phyloP scores from a whole-genome alignment of 306 rosid genomes.

The Quillaja saponaria region DNA sequence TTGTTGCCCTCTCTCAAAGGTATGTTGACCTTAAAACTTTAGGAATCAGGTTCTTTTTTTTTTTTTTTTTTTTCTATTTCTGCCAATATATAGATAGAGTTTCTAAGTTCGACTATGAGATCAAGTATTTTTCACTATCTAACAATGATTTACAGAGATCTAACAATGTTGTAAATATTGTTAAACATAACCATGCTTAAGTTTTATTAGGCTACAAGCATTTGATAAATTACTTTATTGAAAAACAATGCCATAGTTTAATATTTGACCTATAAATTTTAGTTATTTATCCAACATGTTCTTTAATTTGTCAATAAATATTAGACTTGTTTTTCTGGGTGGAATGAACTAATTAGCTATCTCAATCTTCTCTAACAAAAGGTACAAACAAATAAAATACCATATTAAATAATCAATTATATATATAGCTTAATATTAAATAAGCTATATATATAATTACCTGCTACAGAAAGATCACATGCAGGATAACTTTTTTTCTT shows the following conservation, averaged over 20 bases:
- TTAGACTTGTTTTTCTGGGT: neutral
- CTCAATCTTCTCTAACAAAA: neutral
- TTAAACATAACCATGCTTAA: conserved; percentile 26
- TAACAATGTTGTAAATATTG: neutral
- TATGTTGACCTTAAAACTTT: neutral
- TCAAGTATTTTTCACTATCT: conserved; percentile 17
- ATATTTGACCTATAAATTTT: conserved; percentile 32
- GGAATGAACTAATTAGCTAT: conserved; percentile 9
- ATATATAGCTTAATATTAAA: no score
- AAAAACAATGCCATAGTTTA: conserved; percentile 12
- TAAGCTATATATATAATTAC: no score
- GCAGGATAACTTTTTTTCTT: no score
- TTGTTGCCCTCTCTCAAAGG: conserved; percentile 18
- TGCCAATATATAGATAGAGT: neutral
- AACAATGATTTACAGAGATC: conserved; percentile 10
- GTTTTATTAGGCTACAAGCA: conserved; percentile 2
- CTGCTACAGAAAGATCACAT: no score
- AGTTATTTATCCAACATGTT: conserved; percentile 1
- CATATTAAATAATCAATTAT: neutral
- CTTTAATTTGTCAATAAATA: conserved; percentile 19
- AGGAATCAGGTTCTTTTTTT: no score
- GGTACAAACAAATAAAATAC: conserved; percentile 4
- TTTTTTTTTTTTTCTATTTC: neutral
- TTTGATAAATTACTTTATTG: conserved; percentile 8
- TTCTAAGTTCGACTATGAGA: no score